A percentile compares a stretch with the other conserved stretches of the same genome.
phyloP scores from a whole-genome alignment of 352 stramenopile genomes.

The Phytophthora lateralis region DNA sequence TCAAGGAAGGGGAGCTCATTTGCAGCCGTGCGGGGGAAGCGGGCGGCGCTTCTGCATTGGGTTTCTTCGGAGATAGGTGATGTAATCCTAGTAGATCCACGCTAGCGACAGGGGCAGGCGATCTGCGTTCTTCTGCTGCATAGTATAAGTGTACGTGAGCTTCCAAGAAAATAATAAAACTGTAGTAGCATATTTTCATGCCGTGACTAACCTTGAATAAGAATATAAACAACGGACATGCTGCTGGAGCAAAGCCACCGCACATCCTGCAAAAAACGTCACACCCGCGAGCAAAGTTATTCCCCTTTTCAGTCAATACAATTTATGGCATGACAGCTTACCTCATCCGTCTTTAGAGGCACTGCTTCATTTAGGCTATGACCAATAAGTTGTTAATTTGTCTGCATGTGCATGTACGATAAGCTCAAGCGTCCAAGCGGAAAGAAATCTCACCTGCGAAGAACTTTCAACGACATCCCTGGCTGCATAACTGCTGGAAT shows the following conservation, averaged over 20 bases:
- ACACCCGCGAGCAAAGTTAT: neutral
- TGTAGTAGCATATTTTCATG: neutral
- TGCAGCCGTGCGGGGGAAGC: conserved; percentile 11
- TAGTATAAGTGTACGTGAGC: neutral
- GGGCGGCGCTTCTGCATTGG: conserved; percentile 2
- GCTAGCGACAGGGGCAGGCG: conserved; percentile 14
- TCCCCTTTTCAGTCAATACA: neutral
- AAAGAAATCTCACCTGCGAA: conserved; percentile 40
- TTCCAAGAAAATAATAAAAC: neutral
- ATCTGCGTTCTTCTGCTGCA: conserved; percentile 12
- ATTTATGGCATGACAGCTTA: conserved; percentile 1
- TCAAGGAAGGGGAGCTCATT: conserved; percentile 12
- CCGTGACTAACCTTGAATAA: conserved; percentile 42
- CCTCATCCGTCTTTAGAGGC: conserved; percentile 35
- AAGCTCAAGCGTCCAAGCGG: neutral
- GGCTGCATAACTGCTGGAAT: conserved; percentile 42
- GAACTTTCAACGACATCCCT: conserved; percentile 37
- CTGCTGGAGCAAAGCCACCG: conserved; percentile 26
- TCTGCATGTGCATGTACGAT: neutral
- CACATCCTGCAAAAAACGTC: conserved; percentile 25
- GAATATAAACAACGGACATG: conserved; percentile 29
- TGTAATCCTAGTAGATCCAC: conserved; percentile 42
- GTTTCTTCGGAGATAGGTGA: conserved; percentile 6
- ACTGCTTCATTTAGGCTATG: conserved; percentile 27
- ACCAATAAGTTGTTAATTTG: conserved; percentile 4